Conservation (phyloP, 2,329 filamentous ascomycete genomes). For the Penicillium palitans region DNA sequence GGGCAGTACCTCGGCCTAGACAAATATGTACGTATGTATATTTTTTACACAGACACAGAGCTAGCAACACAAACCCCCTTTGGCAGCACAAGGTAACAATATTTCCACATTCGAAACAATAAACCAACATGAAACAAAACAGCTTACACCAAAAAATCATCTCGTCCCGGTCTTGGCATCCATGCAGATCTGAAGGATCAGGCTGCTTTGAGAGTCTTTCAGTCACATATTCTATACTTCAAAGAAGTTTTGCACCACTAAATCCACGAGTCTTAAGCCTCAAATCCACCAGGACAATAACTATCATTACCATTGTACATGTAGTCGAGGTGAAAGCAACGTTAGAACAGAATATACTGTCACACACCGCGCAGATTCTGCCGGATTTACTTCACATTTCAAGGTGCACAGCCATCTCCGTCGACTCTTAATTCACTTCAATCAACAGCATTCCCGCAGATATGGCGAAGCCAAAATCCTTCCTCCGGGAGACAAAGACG, state of each 20-base stretch:
- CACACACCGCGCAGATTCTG: slow-evolving; percentile 13
- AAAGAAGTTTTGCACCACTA: neutral
- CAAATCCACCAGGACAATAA: neutral
- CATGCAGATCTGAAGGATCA: neutral
- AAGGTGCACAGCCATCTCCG: neutral
- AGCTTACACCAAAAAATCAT: neutral
- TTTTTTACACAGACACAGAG: neutral
- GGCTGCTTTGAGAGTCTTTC: neutral
- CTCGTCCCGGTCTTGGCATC: neutral
- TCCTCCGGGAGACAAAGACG: slow-evolving; percentile 45
- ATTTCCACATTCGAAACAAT: neutral
- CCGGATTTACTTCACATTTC: slow-evolving; percentile 8
- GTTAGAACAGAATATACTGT: neutral
- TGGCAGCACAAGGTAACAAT: neutral
- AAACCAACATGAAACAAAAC: neutral
- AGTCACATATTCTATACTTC: neutral
- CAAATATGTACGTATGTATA: neutral
- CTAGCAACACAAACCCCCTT: neutral
- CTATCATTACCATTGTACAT: neutral
- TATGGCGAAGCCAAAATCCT: slow-evolving; percentile 44
- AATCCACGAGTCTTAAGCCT: neutral
- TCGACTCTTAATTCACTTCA: neutral
- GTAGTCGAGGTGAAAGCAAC: neutral
- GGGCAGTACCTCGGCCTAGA: neutral
- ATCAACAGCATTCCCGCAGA: slow-evolving; percentile 4